Percentiles rank a stretch among this genome's conserved stretches.
Conservation (phyloP, 352 stramenopile genomes). For the Globisporangium okanoganense region DNA sequence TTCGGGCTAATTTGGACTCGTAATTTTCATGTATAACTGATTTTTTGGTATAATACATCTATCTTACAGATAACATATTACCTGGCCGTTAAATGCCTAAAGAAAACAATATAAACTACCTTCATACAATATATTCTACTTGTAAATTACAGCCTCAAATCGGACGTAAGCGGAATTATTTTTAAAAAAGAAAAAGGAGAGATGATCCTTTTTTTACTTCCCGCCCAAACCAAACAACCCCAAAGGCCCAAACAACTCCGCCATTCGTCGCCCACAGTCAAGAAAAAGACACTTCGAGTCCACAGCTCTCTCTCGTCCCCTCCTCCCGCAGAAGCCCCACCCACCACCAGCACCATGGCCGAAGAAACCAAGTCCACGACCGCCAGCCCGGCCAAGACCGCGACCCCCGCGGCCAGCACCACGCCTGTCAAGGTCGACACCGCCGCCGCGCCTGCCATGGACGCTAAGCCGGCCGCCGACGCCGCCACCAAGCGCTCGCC, state of each 20-base stretch:
- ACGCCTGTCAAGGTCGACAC: constrained; percentile 21
- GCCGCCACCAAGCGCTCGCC: constrained; percentile 44
- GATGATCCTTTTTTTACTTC: constrained; percentile 5
- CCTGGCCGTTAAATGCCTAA: neutral
- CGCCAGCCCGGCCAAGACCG: constrained; percentile 29
- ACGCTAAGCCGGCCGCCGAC: constrained; percentile 17
- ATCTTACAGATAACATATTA: neutral
- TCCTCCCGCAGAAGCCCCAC: neutral
- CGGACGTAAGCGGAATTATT: neutral
- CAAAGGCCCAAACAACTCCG: neutral
- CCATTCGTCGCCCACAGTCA: constrained; percentile 14
- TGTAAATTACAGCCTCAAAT: neutral
- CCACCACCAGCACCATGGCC: constrained; percentile 8
- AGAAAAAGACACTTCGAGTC: constrained; percentile 20
- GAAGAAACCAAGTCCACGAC: constrained; percentile 17
- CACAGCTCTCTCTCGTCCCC: constrained; percentile 4
- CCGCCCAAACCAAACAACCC: neutral
- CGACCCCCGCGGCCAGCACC: constrained; percentile 31
- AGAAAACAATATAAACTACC: too few species aligned
- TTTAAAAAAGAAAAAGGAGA: constrained; percentile 6
- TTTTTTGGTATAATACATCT: neutral
- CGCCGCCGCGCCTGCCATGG: constrained; percentile 11
- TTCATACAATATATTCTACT: neutral
- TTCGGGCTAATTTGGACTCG: constrained; percentile 2
- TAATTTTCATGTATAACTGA: constrained; percentile 5